Evolutionary conservation across 2,329 filamentous ascomycete genomes (phyloP), one percentile per base, ranked within the genome.

Genomic region (Colletotrichum tropicale): DNA sequence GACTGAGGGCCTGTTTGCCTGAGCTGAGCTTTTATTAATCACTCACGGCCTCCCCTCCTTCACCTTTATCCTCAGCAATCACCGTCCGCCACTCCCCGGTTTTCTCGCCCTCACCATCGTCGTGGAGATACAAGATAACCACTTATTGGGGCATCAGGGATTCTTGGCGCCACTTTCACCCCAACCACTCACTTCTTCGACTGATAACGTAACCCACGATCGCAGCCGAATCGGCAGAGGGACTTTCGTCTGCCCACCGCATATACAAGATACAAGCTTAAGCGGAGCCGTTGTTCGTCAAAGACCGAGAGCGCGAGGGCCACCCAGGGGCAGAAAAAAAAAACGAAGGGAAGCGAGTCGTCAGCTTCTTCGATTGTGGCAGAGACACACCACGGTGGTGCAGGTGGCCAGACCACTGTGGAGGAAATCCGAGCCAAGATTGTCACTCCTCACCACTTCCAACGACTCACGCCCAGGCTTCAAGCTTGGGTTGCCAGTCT

Each of bases 341-440:
- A 43, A 36, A 36, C 34, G 38, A n/a, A 43, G 18, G 38, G 38
- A 43, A 43, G 38, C 52, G 32, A 68, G 52, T 68, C 66, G 52
- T 68, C 66, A 60, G 52, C 66, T 34, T 43, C 48, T 38, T 48
- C 36, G 8, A 34, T 28, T 32, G n/a, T 24, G 43, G 43, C 26
- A 61, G 56, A 30, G 30, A 61, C 56, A 61, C 56, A 61, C 26
- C 28, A 61, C 43, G 8, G 12, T 62, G 58, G 16, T 26, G 28
- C 36, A 26, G 16, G 30, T 48, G 15, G 62, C 26, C 36, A 48
- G 26, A n/a, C 48, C 26, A 28, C 26, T 66, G 69, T 58, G 61
- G 70, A 68, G 64, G 70, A 21, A 72, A 68, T 61, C 65, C 70
- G 70, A 72, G 65, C 70, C 38, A 43, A 43, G 38, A 43, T n/a